Base-by-base conservation (phyloP, 768 basidiomycete species). In the Podaxis rugospora region DNA sequence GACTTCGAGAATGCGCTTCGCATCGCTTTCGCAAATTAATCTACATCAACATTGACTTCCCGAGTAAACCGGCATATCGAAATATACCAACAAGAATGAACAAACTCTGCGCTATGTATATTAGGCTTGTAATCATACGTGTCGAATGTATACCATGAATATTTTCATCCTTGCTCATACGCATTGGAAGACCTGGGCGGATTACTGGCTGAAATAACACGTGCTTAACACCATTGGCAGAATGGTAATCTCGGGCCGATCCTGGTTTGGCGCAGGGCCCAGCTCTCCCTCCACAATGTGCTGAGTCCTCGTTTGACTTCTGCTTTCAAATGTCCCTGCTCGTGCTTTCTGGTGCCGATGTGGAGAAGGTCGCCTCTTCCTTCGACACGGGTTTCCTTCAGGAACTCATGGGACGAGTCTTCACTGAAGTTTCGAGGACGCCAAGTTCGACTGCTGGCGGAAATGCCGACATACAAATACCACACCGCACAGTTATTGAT, bases 311-410 rank as follows among this genome's bases (percentile, higher is more conserved):
- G 27, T 21, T 49, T 23, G 25, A 49, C 47, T 27, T 44, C n/a
- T 44, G 28, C 37, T n/a, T 55, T 32, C 18, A 28, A 25, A 74
- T 74, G 79, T 83, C 82, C 35, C 75, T 92, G 7, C 80, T 85
- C 5, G 74, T 93, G 49, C 81, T 93, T 18, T 82, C 87, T 1
- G 76, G 79, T 5, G 40, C 72, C n/a, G 83, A 91, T 69, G 84
- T 93, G 25, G 78, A 80, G 32, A 57, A 64, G 0, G 72, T 89
- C 46, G 70, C 81, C 35, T 69, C 81, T 1, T 66, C 70, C 0
- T 76, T 91, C 54, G 63, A 73, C 0, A 77, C 83, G 0, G 64
- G 69, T 1, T 76, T 80, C 55, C 78, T 86, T 23, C 82, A 80
- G 54, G 66, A 68, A 27, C 81, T 83, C 46, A 90, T 88, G 84